These are phyloP conservation scores for Chamaecyparis obtusa DNA, from an alignment of 75 land plant genomes.

Conservation along the genomic window DNA sequence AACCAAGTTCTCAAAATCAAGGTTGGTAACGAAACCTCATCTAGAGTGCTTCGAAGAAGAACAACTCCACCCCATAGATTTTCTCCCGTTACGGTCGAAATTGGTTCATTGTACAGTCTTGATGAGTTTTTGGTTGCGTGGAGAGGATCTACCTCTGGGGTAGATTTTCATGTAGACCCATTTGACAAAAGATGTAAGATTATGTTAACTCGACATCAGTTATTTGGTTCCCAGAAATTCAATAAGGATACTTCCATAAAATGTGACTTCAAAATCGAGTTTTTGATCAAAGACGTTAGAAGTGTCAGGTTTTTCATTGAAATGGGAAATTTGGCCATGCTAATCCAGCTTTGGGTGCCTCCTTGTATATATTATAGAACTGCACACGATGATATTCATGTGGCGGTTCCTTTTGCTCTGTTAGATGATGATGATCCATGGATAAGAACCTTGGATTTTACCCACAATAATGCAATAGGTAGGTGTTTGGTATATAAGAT, in stretches of 20 bases:
- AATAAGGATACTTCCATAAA: slow-evolving; percentile 28
- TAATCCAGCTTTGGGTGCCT: slow-evolving; percentile 62
- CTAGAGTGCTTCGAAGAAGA: slow-evolving; percentile 28
- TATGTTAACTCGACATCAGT: slow-evolving; percentile 39
- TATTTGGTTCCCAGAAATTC: slow-evolving; percentile 33
- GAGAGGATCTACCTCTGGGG: slow-evolving; percentile 57
- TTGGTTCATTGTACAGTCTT: slow-evolving; percentile 47
- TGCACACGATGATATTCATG: slow-evolving; percentile 77
- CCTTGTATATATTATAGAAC: slow-evolving; percentile 77
- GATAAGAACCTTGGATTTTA: slow-evolving; percentile 89
- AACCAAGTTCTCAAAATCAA: slow-evolving; percentile 30
- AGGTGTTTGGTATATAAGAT: slow-evolving; percentile 61
- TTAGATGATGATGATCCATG: slow-evolving; percentile 95
- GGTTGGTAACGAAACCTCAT: slow-evolving; percentile 45
- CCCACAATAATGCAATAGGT: slow-evolving; percentile 65
- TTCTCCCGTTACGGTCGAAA: slow-evolving; percentile 43
- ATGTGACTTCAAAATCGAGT: slow-evolving; percentile 75
- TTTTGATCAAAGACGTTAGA: slow-evolving; percentile 52
- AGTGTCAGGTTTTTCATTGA: slow-evolving; percentile 40
- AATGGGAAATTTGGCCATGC: slow-evolving; percentile 24
- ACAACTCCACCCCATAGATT: slow-evolving; percentile 38
- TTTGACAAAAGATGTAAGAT: slow-evolving; percentile 50
- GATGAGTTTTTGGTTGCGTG: slow-evolving; percentile 60
- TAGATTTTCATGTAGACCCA: slow-evolving; percentile 65
- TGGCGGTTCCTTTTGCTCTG: slow-evolving; percentile 45